Conservation (phyloP, 768 basidiomycete species). For the Agrocybe pediades region DNA sequence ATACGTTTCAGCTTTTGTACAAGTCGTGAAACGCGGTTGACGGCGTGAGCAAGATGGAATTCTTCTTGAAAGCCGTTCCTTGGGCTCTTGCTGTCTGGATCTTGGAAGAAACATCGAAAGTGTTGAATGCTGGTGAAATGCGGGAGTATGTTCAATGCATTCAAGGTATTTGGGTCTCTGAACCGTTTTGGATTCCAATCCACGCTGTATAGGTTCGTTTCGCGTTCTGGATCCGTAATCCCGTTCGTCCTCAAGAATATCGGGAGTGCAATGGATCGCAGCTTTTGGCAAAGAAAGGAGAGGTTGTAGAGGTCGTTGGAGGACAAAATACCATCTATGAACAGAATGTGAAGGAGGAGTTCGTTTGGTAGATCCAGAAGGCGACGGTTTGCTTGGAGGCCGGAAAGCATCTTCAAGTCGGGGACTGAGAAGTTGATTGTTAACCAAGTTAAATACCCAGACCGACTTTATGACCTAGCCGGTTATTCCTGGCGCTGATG, state of each 20-base stretch:
- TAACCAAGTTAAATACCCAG: too few relatives aligned
- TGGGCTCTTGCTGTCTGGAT: constrained; percentile 12
- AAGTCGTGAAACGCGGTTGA: constrained; percentile 16
- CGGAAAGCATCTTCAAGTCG: too few relatives aligned
- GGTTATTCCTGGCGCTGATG: too few relatives aligned
- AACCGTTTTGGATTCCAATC: constrained; percentile 14
- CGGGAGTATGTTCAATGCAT: constrained; percentile 12
- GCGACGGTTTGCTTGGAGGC: not conserved
- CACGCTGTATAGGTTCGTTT: constrained; percentile 10
- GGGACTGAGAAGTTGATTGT: too few relatives aligned
- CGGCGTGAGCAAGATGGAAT: constrained; percentile 18
- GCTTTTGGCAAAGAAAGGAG: constrained; percentile 10
- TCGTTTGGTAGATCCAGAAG: constrained; percentile 20
- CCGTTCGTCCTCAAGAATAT: constrained; percentile 15
- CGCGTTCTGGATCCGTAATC: constrained; percentile 16
- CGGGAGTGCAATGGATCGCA: constrained; percentile 14
- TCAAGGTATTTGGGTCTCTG: constrained; percentile 13
- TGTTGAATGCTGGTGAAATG: constrained; percentile 12
- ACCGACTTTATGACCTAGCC: too few relatives aligned
- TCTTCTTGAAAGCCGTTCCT: constrained; percentile 19
- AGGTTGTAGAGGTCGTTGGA: constrained; percentile 11
- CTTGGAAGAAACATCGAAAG: constrained; percentile 23
- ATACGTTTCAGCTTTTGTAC: constrained; percentile 12
- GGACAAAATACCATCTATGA: constrained; percentile 6
- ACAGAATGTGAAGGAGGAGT: constrained; percentile 16